Evolutionary conservation across 192 early-diverging fungal genomes (phyloP), one percentile per base, ranked within the genome.

Genomic region (Entomortierella parvispora): DNA sequence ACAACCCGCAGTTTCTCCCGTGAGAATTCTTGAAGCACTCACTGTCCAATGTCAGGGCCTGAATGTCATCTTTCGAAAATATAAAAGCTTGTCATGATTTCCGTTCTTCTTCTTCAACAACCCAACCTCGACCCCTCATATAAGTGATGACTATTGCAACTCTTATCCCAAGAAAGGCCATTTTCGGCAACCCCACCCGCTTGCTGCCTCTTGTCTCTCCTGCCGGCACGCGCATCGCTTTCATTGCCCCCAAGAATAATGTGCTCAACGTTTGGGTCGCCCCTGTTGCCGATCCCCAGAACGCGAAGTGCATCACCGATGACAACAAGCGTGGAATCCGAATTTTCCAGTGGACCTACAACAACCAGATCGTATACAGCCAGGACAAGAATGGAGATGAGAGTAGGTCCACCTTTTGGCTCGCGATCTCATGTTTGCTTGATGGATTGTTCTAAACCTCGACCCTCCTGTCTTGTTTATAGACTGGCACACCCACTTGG

Each of bases 351-450:
- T 81, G 80, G 80, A 81, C 72, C 15, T 57, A 56, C 20, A 52
- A 65, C 53, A 54, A 68, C 18, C 66, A 70, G 25, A 58, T 81
- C 40, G 49, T 81, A 29, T 81, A 65, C 23, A 20, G 20, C 53
- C 66, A 62, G 29, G 80, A 71, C 43, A 80, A 81, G 67, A 62
- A 65, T 42, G 80, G 77, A 59, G 68, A 80, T 15, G 76, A 80
- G 47, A 67, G 80, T 65, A 60, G 47, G 42, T 25, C 31, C 9
- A 17, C 25, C 53, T 25, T 1, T 48, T 42, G 32, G 12, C 17
- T 8, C 11, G 22, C 33, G 2, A 48, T 49, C 1, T 5, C 23
- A 0, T 34, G 15, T 8, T 17, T 63, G 34, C 10, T 20, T 43
- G 47, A 33, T 6, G 7, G 26, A 32, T 33, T 33, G 17, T 28